Evolutionary conservation across 2,329 filamentous ascomycete genomes (phyloP), one percentile per base, ranked within the genome.

Genomic region (Penicillium sp.): DNA sequence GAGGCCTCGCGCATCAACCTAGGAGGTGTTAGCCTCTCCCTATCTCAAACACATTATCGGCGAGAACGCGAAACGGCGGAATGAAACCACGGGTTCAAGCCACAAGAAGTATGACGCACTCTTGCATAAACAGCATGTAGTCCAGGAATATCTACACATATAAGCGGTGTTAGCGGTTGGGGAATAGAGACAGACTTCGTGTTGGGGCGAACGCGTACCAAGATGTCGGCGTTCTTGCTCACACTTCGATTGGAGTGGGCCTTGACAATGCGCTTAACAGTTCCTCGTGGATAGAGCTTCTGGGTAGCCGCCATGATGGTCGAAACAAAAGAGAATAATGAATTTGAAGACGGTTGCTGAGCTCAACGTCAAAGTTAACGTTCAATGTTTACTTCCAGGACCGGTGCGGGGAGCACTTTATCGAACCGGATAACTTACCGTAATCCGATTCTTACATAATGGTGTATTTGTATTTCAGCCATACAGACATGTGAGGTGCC

Each of bases 191-290:
- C 14, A 35, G 25, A 11, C 12, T 14, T 30, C 12, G 29, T 22
- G 28, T 37, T 8, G 7, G 34, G 13, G 11, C 12, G 19, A 61
- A 80, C 14, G 16, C 25, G 52, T 72, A 95, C 89, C 73, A 92
- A 77, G 50, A 95, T 83, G 71, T 95, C 91, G 27, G 84, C 87
- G 70, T 93, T 91, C 71, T 89, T 93, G 75, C 85, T 89, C 55
- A 95, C 71, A 56, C 80, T 86, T 65, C 85, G 83, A 55, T 88
- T 86, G 8, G 89, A 87, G 69, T 95, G 89, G 14, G 89, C 89
- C 72, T 95, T 95, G 63, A 95, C 79, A 52, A 95, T 92, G 70
- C 90, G 91, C 71, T 90, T 93, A 61, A 95, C 78, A 0, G 88
- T 93, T 14, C 82, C 84, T 55, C 90, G 84, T 10, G 90, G 90